A percentile compares a stretch with the other conserved stretches of the same genome.
phyloP scores from a whole-genome alignment of 2,329 filamentous ascomycete genomes.

The Nigrospora osmanthi region DNA sequence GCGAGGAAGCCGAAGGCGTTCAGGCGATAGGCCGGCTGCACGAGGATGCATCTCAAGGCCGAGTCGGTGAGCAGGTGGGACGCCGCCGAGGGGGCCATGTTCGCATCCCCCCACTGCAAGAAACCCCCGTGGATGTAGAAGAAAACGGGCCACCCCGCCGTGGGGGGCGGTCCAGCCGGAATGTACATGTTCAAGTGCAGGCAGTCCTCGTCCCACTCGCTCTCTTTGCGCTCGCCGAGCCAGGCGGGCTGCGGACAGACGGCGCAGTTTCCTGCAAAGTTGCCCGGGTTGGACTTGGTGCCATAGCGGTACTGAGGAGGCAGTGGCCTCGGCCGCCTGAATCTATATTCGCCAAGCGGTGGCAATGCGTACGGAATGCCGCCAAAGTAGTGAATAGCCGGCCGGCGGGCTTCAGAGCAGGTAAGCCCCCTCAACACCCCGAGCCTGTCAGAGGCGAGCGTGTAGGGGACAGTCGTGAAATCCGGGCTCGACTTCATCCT shows the following conservation, averaged over 20 bases:
- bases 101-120: slow-evolving; percentile 46
- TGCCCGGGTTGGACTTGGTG: slow-evolving; percentile 14
- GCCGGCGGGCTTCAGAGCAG: neutral
- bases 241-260: slow-evolving; percentile 43
- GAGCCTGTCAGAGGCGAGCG: neutral
- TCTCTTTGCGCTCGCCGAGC: slow-evolving; percentile 12
- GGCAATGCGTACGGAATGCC: slow-evolving; percentile 48
- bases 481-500: neutral
- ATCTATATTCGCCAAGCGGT: slow-evolving; percentile 38
- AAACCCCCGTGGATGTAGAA: slow-evolving; percentile 52
- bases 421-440: slow-evolving; percentile 1
- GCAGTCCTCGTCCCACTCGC: slow-evolving; percentile 40
- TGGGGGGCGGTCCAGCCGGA: slow-evolving; percentile 34
- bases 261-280: slow-evolving; percentile 25
- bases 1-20: slow-evolving; percentile 50
- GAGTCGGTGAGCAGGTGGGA: slow-evolving; percentile 40
- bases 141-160: slow-evolving; percentile 46
- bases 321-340: slow-evolving; percentile 31
- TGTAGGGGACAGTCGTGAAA: neutral
- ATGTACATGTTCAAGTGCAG: slow-evolving; percentile 49
- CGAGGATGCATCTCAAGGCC: slow-evolving; percentile 38
- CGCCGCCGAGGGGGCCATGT: slow-evolving; percentile 27
- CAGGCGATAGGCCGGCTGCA: slow-evolving; percentile 47
- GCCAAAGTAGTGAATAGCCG: slow-evolving; percentile 37
- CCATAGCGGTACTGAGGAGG: slow-evolving; percentile 42